Base-by-base conservation (phyloP, 176 grass and related monocot species). In the Guadua angustifolia region DNA sequence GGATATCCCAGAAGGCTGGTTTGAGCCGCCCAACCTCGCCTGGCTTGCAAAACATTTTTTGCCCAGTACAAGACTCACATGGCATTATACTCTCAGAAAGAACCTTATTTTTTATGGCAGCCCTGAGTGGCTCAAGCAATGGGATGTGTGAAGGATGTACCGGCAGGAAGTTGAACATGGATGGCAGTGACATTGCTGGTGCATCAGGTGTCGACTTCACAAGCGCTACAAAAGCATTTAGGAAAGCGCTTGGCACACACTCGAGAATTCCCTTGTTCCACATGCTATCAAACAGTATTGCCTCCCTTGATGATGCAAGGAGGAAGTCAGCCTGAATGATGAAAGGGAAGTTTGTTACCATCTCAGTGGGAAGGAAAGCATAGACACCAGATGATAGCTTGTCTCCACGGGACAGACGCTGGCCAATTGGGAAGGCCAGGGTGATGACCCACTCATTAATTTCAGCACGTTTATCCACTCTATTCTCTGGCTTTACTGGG, bases 251-350 rank as follows among this genome's bases (percentile, higher is more conserved):
- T 58, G 94, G 87, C 18, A 93, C 65, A 67, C 89, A 97, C 51
- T 79, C 77, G 33, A 97, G 89, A 75, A 97, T 97, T 50, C 94
- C 94, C 58, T 89, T 90, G 74, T 97, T 97, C 94, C 94, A 97
- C 13, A 81, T 81, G 73, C 43, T 97, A 29, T 97, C 88, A 0
- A 88, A 79, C 15, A 88, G 16, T 77, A 97, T 93, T 1, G 94
- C 32, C 65, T 93, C 94, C 42, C 94, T 84, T 22, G 94, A 93
- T 7, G 94, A 89, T 58, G 87, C 77, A 17, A 97, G 88, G 39
- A 93, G 86, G 45, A 97, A 97, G 80, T 97, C 94, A 21, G 89
- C 87, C 74, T 93, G 94, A 40, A 97, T 97, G 68, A 93, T 84
- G 66, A 97, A 97, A 1, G 91, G 91, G 21, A 93, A 97, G 36